phyloP scores from a whole-genome alignment of 192 early-diverging fungal genomes.

The Powellomyces hirtus region DNA sequence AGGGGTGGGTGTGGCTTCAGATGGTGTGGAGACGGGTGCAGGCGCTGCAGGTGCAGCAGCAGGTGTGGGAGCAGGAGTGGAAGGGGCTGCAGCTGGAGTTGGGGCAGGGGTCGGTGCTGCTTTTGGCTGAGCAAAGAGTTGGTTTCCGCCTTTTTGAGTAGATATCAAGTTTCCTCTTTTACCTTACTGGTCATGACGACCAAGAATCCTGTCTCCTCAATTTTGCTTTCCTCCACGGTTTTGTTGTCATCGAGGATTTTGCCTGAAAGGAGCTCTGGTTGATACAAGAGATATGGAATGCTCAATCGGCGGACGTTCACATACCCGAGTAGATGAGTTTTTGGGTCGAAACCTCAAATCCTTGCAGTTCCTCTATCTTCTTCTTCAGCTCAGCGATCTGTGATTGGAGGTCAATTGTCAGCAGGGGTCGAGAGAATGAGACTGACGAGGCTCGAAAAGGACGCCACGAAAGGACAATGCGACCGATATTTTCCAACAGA shows the following conservation, averaged over 20 bases:
- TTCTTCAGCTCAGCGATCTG: conserved; percentile 78
- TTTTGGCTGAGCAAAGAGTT: too few relatives aligned
- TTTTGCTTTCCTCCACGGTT: conserved; percentile 70
- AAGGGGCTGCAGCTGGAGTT: conserved; percentile 22
- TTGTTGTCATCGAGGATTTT: conserved; percentile 84
- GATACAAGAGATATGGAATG: not conserved
- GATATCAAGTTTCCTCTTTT: conserved; percentile 4
- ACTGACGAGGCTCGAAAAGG: not conserved
- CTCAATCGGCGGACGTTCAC: not conserved
- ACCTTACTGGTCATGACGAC: conserved; percentile 95
- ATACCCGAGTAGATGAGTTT: conserved; percentile 88
- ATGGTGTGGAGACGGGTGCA: conserved; percentile 34
- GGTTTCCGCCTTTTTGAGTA: too few relatives aligned
- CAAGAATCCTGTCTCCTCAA: conserved; percentile 90
- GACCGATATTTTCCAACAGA: not conserved
- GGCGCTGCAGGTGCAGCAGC: conserved; percentile 38
- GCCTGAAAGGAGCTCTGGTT: conserved; percentile 45
- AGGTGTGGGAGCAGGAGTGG: conserved; percentile 38
- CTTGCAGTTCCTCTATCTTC: conserved; percentile 71
- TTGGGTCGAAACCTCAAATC: conserved; percentile 67
- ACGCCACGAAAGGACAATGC: too few relatives aligned
- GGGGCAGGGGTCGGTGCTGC: too few relatives aligned
- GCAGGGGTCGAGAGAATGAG: not conserved
- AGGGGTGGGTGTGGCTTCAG: conserved; percentile 37
- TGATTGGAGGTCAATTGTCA: not conserved